Percentiles rank a stretch among this genome's conserved stretches.
These are phyloP conservation scores for Tritrichomonas foetus DNA, from an alignment of 208 protist species.

Conservation along the genomic window DNA sequence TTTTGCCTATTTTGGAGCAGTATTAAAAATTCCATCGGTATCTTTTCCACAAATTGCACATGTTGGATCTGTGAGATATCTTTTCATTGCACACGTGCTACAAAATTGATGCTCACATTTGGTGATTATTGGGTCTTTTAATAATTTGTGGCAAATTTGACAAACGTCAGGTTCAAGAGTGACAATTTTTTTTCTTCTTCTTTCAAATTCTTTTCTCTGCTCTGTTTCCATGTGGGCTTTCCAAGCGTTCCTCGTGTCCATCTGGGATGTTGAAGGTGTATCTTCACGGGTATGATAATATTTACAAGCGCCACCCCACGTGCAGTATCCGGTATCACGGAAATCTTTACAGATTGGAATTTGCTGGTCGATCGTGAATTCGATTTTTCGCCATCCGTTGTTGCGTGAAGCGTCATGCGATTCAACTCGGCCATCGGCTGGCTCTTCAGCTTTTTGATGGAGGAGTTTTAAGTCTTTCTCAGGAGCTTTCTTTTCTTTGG, in stretches of 20 bases:
- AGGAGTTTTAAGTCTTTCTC: no score
- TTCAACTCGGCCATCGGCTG: no score
- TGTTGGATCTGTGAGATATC: not conserved
- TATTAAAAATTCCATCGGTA: constrained; percentile 29
- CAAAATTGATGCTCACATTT: constrained; percentile 26
- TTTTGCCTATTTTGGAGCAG: not conserved
- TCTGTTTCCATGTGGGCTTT: not conserved
- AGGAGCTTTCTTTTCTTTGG: no score
- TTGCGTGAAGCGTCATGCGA: no score
- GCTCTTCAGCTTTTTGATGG: no score
- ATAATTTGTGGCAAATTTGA: not conserved
- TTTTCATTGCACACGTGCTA: not conserved
- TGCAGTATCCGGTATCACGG: not conserved
- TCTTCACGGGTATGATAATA: not conserved
- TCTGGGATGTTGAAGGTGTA: not conserved
- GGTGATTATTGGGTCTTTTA: not conserved
- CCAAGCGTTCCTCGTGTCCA: not conserved
- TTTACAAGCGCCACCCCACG: not conserved
- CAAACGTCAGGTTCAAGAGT: not conserved
- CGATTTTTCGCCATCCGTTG: not conserved
- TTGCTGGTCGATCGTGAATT: not conserved
- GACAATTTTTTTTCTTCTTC: not conserved
- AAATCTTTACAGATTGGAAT: constrained; percentile 15
- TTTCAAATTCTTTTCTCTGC: not conserved
- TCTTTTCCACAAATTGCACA: not conserved